phyloP scores from a whole-genome alignment of 345 rosid species.

The Sapria himalayana region DNA sequence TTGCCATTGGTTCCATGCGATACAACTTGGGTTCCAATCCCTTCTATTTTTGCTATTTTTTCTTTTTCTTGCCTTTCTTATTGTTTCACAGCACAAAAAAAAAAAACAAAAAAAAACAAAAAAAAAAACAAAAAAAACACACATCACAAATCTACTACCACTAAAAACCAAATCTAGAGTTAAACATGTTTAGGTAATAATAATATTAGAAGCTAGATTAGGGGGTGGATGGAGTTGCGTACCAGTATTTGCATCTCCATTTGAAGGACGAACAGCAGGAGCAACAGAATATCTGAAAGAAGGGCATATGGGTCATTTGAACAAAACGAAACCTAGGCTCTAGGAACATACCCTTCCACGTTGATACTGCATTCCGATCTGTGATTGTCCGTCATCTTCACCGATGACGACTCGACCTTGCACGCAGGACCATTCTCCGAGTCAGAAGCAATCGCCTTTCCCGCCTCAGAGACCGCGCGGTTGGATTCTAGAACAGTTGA shows the following conservation, averaged over 20 bases:
- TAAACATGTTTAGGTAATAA: too few relatives aligned
- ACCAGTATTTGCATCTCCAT: constrained; percentile 12
- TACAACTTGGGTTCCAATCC: too few relatives aligned
- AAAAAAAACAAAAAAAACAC: not conserved
- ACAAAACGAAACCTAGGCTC: constrained; percentile 4
- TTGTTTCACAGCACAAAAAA: constrained; percentile 4
- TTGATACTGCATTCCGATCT: constrained; percentile 11
- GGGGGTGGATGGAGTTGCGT: too few relatives aligned
- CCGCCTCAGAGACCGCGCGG: constrained; percentile 10
- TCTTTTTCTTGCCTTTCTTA: constrained; percentile 9
- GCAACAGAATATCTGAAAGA: constrained; percentile 13
- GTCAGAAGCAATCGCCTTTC: constrained; percentile 7
- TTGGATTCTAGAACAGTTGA: constrained; percentile 7
- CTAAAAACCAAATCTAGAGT: too few relatives aligned
- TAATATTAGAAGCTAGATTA: too few relatives aligned
- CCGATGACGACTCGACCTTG: constrained; percentile 20
- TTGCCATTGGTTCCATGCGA: too few relatives aligned
- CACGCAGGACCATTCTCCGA: constrained; percentile 9
- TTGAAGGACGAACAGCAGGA: constrained; percentile 10
- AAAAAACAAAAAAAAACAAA: not conserved
- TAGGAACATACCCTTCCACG: constrained; percentile 20
- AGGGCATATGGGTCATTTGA: not conserved
- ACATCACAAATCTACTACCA: too few relatives aligned
- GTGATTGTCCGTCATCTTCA: constrained; percentile 20
- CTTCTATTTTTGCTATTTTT: constrained; percentile 8